Conservation (phyloP, 345 rosid species). For the Psidium guajava region DNA sequence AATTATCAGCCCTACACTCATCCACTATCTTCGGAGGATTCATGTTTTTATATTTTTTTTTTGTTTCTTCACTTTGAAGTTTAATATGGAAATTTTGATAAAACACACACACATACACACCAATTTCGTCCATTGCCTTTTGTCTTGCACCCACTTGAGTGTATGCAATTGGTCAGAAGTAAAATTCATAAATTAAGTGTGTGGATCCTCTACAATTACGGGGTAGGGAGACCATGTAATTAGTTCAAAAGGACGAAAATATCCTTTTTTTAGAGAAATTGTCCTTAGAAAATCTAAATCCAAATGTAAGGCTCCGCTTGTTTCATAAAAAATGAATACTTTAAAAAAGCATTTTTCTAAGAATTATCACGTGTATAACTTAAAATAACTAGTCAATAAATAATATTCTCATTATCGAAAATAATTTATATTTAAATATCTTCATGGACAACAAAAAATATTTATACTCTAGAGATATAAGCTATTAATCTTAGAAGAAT, state of each 20-base stretch:
- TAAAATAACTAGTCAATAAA: too few species aligned
- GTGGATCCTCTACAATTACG: neutral
- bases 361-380: too few species aligned
- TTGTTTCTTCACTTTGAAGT: neutral
- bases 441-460: too few species aligned
- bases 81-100: neutral
- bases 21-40: neutral
- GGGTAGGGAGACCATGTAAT: neutral
- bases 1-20: neutral
- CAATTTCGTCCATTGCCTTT: neutral
- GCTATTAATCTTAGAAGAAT: too few species aligned
- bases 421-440: too few species aligned
- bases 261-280: neutral
- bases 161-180: neutral
- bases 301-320: too few species aligned
- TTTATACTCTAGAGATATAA: too few species aligned
- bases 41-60: neutral
- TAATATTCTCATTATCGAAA: too few species aligned
- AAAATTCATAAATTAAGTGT: neutral
- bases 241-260: neutral
- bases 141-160: neutral
- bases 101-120: too few species aligned
- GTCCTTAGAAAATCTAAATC: neutral
- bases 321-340: too few species aligned
- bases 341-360: too few species aligned